A percentile compares a stretch with the other conserved stretches of the same genome.
Conservation (phyloP, 768 basidiomycete species). For the Boletellus ananiceps region DNA sequence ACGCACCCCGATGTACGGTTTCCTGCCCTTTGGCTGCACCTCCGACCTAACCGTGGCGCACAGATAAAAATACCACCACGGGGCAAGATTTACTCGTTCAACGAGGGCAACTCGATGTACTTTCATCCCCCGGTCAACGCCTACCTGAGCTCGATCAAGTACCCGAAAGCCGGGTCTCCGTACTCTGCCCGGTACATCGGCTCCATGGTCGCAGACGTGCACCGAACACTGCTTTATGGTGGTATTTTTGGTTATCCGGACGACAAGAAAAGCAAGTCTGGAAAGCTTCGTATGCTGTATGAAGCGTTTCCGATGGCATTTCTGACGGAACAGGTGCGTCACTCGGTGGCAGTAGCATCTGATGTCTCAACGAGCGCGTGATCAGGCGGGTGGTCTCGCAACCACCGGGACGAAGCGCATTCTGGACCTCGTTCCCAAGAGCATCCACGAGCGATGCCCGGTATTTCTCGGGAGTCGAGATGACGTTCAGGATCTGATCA, state of each 20-base stretch:
- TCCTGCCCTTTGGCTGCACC: constrained; percentile 1
- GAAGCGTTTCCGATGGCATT: constrained; percentile 99
- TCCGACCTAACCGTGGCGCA: not conserved
- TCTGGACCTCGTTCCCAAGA: constrained; percentile 81
- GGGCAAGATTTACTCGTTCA: constrained; percentile 99
- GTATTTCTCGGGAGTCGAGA: constrained; percentile 93
- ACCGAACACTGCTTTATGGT: constrained; percentile 92
- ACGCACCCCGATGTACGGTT: constrained; percentile 86
- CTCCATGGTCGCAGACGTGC: constrained; percentile 98
- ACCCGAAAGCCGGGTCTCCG: constrained; percentile 68
- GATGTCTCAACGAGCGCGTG: not conserved
- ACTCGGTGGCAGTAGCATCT: not conserved
- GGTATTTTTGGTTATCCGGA: constrained; percentile 98
- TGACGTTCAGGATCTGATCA: constrained; percentile 86
- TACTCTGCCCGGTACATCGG: constrained; percentile 95
- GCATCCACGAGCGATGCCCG: constrained; percentile 88
- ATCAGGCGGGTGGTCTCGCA: constrained; percentile 90
- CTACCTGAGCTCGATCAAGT: constrained; percentile 91
- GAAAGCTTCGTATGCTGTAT: constrained; percentile 91
- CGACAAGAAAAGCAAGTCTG: constrained; percentile 96
- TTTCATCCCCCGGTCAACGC: constrained; percentile 78
- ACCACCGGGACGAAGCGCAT: constrained; percentile 94
- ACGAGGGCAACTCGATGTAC: constrained; percentile 96
- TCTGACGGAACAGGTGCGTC: constrained; percentile 80
- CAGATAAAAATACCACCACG: constrained; percentile 90